Conservation (phyloP, 306 rosid species). For the Castanea sativa region DNA sequence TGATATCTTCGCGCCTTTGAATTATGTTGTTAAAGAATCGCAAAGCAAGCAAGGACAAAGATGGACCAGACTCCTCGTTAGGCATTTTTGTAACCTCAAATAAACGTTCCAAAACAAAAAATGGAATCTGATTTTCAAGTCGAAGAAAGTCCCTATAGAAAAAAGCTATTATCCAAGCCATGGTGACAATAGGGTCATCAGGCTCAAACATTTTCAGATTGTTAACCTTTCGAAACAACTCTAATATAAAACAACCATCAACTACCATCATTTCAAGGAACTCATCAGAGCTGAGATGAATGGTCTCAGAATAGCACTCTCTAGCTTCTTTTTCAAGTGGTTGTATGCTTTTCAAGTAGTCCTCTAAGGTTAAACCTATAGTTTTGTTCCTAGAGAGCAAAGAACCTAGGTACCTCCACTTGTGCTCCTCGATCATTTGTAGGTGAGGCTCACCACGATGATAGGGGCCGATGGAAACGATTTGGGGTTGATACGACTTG, state of each 20-base stretch:
- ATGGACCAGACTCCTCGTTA: neutral
- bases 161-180: conserved; percentile 30
- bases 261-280: conserved; percentile 38
- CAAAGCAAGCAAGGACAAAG: conserved; percentile 25
- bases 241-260: conserved; percentile 45
- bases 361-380: conserved; percentile 1
- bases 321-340: conserved; percentile 29
- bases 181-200: conserved; percentile 29
- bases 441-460: conserved; percentile 19
- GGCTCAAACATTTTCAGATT: neutral
- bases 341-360: conserved; percentile 9
- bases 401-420: conserved; percentile 33
- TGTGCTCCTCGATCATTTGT: conserved; percentile 43
- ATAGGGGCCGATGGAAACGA: conserved; percentile 49
- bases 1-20: conserved; percentile 18
- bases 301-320: conserved; percentile 33
- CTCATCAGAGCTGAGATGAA: neutral
- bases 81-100: conserved; percentile 15
- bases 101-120: conserved; percentile 23
- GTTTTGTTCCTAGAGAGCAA: conserved; percentile 13
- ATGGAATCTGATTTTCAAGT: conserved; percentile 48
- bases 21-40: conserved; percentile 30
- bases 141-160: conserved; percentile 29
- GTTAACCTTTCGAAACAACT: conserved; percentile 16
- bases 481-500: conserved; percentile 38